A percentile compares a stretch with the other conserved stretches of the same genome.
phyloP scores from a whole-genome alignment of 176 grass and related monocot genomes.

The Themeda triandra region DNA sequence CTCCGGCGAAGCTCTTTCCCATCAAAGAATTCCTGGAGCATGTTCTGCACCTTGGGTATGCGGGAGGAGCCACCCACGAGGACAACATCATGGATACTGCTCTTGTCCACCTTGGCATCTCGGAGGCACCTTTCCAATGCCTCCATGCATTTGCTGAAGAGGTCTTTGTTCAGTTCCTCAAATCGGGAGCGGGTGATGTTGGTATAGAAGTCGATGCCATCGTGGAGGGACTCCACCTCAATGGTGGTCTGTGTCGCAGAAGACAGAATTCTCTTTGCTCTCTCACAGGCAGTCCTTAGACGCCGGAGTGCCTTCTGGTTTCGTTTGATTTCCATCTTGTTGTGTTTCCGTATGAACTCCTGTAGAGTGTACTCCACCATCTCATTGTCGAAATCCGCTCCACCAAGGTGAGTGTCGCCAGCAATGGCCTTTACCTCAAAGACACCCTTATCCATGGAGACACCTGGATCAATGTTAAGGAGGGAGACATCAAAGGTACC shows the following conservation, averaged over 20 bases:
- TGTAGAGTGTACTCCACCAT: constrained; percentile 47
- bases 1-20: constrained; percentile 44
- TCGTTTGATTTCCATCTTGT: constrained; percentile 33
- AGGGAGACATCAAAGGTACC: constrained; percentile 60
- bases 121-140: too few relatives aligned
- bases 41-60: constrained; percentile 44
- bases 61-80: constrained; percentile 50
- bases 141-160: constrained; percentile 38
- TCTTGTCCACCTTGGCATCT: too few relatives aligned
- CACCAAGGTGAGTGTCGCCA: constrained; percentile 39
- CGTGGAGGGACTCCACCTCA: constrained; percentile 37
- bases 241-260: constrained; percentile 20
- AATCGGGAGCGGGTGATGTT: constrained; percentile 37
- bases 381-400: constrained; percentile 30
- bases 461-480: background rate
- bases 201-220: constrained; percentile 29
- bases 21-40: constrained; percentile 42
- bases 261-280: constrained; percentile 53
- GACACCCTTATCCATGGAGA: background rate
- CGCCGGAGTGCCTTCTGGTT: constrained; percentile 33
- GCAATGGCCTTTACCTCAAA: constrained; percentile 33
- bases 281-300: constrained; percentile 49
- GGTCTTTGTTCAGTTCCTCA: constrained; percentile 44
- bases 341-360: constrained; percentile 49
- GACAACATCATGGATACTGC: too few relatives aligned